A percentile compares a stretch with the other conserved stretches of the same genome.
phyloP scores from a whole-genome alignment of 1,139 yeast species.

The Geotrichum cucujoidarum region DNA sequence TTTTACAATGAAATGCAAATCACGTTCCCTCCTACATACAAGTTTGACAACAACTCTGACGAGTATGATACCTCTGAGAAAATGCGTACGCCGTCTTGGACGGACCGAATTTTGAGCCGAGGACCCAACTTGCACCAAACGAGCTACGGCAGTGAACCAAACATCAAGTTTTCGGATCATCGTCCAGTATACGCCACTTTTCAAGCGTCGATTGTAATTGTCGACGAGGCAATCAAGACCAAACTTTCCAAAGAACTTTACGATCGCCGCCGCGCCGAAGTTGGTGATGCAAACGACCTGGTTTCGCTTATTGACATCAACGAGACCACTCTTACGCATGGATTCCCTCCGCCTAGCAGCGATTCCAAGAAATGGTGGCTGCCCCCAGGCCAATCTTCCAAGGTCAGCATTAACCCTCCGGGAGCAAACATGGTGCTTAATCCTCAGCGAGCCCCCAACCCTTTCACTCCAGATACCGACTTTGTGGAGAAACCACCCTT shows the following conservation, averaged over 20 bases:
- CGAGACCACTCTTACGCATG: constrained; percentile 37
- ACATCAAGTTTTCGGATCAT: constrained; percentile 79
- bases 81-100: constrained; percentile 94
- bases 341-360: constrained; percentile 83
- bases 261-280: constrained; percentile 37
- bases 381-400: constrained; percentile 69
- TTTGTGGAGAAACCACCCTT: constrained; percentile 26
- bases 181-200: constrained; percentile 85
- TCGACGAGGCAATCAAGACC: constrained; percentile 61
- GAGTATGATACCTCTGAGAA: constrained; percentile 86
- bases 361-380: constrained; percentile 90
- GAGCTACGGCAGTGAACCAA: constrained; percentile 57
- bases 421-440: constrained; percentile 50
- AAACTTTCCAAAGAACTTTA: constrained; percentile 59
- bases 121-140: constrained; percentile 57
- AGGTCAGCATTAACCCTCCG: constrained; percentile 46
- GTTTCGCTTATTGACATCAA: constrained; percentile 35
- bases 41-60: constrained; percentile 84
- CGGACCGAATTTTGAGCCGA: constrained; percentile 68
- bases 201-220: constrained; percentile 58
- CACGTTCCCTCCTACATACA: constrained; percentile 83
- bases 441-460: constrained; percentile 62
- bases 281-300: constrained; percentile 37
- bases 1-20: constrained; percentile 78
- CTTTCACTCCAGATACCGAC: constrained; percentile 45